These are phyloP conservation scores for Pharus latifolius DNA, from an alignment of 176 grass and related monocot species.

Conservation along the genomic window DNA sequence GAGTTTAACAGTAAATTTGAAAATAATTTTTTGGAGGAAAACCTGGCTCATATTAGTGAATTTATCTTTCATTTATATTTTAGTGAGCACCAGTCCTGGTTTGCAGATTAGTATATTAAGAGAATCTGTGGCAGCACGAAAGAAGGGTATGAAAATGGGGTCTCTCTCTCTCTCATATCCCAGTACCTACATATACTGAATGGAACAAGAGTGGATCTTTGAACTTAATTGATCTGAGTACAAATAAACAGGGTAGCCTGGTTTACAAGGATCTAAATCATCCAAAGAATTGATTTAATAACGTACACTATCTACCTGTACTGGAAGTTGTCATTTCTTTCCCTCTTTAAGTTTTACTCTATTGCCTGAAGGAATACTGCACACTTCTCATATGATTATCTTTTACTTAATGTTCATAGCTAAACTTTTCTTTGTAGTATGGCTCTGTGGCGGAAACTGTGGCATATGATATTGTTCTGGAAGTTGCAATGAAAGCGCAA, in stretches of 20 bases:
- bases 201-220: neutral
- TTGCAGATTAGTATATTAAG: neutral
- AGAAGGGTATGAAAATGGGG: no score
- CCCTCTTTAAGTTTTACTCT: neutral
- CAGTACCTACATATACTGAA: neutral
- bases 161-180: constrained; percentile 4
- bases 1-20: constrained; percentile 1
- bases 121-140: neutral
- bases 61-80: neutral
- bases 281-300: neutral
- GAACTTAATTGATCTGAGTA: neutral
- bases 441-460: constrained; percentile 97
- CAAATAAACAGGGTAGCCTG: neutral
- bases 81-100: neutral
- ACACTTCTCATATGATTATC: neutral
- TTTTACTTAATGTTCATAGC: constrained; percentile 17
- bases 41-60: neutral
- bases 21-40: neutral
- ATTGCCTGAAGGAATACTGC: neutral
- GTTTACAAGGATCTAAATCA: neutral
- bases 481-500: constrained; percentile 95
- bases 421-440: constrained; percentile 52
- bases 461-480: constrained; percentile 90
- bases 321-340: neutral
- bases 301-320: neutral